Evolutionary conservation across 108 stramenopile genomes (phyloP).

Genomic region (Nitzschia putrida): DNA sequence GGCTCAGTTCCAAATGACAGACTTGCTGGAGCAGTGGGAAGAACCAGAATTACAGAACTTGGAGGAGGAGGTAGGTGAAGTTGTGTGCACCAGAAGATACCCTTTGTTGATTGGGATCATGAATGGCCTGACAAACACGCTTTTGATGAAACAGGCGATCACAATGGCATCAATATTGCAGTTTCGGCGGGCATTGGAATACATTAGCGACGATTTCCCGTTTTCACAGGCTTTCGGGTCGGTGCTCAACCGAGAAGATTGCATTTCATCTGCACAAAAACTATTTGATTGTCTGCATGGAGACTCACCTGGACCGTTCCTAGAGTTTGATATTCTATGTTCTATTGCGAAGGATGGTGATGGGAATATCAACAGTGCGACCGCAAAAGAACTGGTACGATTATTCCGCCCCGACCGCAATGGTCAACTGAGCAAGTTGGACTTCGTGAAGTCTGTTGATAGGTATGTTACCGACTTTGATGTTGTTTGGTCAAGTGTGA

Average conservation of each 20-base stretch:
- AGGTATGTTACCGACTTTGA: slow-evolving; percentile 1
- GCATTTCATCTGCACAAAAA: slow-evolving; percentile 46
- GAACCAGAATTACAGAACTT: slow-evolving; percentile 23
- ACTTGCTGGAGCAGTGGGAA: slow-evolving; percentile 39
- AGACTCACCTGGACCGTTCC: slow-evolving; percentile 11
- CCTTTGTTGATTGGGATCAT: too few species aligned
- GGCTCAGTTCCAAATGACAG: slow-evolving; percentile 10
- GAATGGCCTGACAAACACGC: too few species aligned
- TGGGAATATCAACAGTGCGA: slow-evolving; percentile 40
- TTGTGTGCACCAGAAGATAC: too few species aligned
- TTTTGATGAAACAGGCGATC: background rate
- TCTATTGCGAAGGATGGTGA: slow-evolving; percentile 42
- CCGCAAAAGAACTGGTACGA: slow-evolving; percentile 48
- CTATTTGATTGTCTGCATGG: slow-evolving; percentile 30
- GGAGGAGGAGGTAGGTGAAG: slow-evolving; percentile 18
- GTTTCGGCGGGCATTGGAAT: slow-evolving; percentile 51
- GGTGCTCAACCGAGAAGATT: slow-evolving; percentile 45
- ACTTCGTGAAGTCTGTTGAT: slow-evolving; percentile 36
- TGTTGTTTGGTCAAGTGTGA: background rate
- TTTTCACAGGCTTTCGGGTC: slow-evolving; percentile 50
- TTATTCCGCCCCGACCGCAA: slow-evolving; percentile 60
- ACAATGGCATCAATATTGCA: slow-evolving; percentile 42
- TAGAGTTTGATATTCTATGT: slow-evolving; percentile 51
- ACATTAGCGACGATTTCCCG: slow-evolving; percentile 42
- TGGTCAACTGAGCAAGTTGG: slow-evolving; percentile 42